Conservation (phyloP, 2,329 filamentous ascomycete genomes). For the Xylariomycetidae sp. region DNA sequence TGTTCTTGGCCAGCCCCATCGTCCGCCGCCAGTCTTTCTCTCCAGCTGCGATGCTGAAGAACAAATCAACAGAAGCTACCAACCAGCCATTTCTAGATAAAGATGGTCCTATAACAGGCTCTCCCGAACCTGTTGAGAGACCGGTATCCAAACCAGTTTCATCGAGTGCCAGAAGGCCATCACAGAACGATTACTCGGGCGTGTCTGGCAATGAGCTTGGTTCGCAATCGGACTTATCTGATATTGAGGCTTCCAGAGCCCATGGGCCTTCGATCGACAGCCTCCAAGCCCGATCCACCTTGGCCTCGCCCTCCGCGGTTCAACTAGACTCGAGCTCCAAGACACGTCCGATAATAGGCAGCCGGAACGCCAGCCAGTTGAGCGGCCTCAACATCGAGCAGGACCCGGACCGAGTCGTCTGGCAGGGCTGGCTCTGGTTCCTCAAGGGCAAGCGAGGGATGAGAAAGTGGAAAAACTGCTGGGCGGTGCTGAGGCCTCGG, state of each 20-base stretch:
- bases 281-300: slow-evolving; percentile 36
- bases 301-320: slow-evolving; percentile 25
- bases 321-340: slow-evolving; percentile 24
- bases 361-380: slow-evolving; percentile 58
- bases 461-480: slow-evolving; percentile 89
- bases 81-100: slow-evolving; percentile 22
- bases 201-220: slow-evolving; percentile 62
- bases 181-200: slow-evolving; percentile 63
- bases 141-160: slow-evolving; percentile 29
- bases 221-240: slow-evolving; percentile 85
- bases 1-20: slow-evolving; percentile 66
- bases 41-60: slow-evolving; percentile 21
- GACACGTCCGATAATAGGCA: slow-evolving; percentile 30
- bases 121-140: slow-evolving; percentile 52
- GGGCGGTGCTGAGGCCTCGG: slow-evolving; percentile 83
- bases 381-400: slow-evolving; percentile 53
- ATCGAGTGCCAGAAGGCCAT: slow-evolving; percentile 44
- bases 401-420: slow-evolving; percentile 85
- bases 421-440: slow-evolving; percentile 85
- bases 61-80: slow-evolving; percentile 14
- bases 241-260: slow-evolving; percentile 50
- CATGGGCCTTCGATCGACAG: slow-evolving; percentile 50
- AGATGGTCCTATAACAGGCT: slow-evolving; percentile 51
- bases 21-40: slow-evolving; percentile 43
- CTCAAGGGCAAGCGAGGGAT: slow-evolving; percentile 79